Evolutionary conservation across 352 stramenopile genomes (phyloP).

Genomic region (Halophytophthora batemanensis): DNA sequence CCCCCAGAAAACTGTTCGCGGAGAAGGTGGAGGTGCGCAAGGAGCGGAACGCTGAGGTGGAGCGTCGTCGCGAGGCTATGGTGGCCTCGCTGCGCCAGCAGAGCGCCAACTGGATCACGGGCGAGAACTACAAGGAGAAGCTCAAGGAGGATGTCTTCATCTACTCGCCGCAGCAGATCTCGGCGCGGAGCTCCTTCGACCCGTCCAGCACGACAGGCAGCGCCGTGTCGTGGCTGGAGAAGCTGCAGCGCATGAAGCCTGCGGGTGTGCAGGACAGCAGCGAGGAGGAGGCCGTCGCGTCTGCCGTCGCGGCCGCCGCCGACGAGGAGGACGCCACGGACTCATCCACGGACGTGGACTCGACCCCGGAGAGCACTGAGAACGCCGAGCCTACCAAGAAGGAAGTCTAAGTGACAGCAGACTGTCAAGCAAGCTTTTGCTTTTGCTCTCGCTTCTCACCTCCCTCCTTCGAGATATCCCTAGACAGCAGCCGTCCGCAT

Average conservation of each 20-base stretch:
- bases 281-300: conserved; percentile 28
- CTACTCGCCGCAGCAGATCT: conserved; percentile 77
- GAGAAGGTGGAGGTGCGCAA: conserved; percentile 79
- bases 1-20: conserved; percentile 61
- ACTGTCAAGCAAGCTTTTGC: not conserved
- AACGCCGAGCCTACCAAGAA: conserved; percentile 13
- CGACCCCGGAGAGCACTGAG: conserved; percentile 5
- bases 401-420: conserved; percentile 20
- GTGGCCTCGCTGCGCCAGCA: conserved; percentile 61
- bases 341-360: conserved; percentile 2
- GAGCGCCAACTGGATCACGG: conserved; percentile 67
- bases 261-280: conserved; percentile 38
- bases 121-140: conserved; percentile 70
- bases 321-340: conserved; percentile 17
- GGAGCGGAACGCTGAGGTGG: conserved; percentile 50
- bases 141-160: conserved; percentile 84
- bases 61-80: conserved; percentile 65
- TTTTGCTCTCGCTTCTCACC: conserved; percentile 5
- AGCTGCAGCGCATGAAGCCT: conserved; percentile 86
- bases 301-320: conserved; percentile 18
- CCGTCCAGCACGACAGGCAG: conserved; percentile 60
- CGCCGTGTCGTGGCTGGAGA: conserved; percentile 84
- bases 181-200: conserved; percentile 63
- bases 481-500: too few relatives aligned
- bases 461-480: too few relatives aligned